These are phyloP conservation scores for Striga hermonthica DNA, from an alignment of 305 asterid species.

Conservation along the genomic window DNA sequence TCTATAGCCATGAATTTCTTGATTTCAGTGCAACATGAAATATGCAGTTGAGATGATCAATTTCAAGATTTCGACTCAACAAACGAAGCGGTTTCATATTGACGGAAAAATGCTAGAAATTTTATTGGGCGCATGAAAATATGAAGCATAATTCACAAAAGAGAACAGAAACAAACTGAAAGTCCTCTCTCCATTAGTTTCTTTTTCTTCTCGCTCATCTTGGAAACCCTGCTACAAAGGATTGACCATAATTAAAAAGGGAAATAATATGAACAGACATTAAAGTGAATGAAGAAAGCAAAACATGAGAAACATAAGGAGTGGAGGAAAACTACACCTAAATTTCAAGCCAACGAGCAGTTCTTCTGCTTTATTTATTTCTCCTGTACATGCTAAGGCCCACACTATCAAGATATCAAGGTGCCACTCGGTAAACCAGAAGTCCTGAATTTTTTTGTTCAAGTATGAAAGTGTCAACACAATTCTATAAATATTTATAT, in stretches of 20 bases:
- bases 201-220: slow-evolving; percentile 72
- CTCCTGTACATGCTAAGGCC: slow-evolving; percentile 59
- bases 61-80: no score
- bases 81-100: no score
- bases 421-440: slow-evolving; percentile 96
- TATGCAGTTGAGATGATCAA: background rate
- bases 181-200: slow-evolving; percentile 58
- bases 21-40: background rate
- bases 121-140: background rate
- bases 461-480: background rate
- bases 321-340: slow-evolving; percentile 42
- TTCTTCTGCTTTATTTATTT: slow-evolving; percentile 61
- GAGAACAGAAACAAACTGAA: slow-evolving; percentile 49
- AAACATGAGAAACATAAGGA: background rate
- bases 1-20: no score
- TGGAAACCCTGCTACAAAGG: slow-evolving; percentile 50
- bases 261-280: background rate
- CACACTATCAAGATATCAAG: slow-evolving; percentile 79
- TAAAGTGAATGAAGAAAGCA: slow-evolving; percentile 1
- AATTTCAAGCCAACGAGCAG: slow-evolving; percentile 63
- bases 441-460: slow-evolving; percentile 41
- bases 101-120: slow-evolving; percentile 9
- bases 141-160: slow-evolving; percentile 5
- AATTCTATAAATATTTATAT: no score
- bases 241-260: background rate